These are phyloP conservation scores for Leccinum variicolor DNA, from an alignment of 768 basidiomycete species.

Conservation along the genomic window DNA sequence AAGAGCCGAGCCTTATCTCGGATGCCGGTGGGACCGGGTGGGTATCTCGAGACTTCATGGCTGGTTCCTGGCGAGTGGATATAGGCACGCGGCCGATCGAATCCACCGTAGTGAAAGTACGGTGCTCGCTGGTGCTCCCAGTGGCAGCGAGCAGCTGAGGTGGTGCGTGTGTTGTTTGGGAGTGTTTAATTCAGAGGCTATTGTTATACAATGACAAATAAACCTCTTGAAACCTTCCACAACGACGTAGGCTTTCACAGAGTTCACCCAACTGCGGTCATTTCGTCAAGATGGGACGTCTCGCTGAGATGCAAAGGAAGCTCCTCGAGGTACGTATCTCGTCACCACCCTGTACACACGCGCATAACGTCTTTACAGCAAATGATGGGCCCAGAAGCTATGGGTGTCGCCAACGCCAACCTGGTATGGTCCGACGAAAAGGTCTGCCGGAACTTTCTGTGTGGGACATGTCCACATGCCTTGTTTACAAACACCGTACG, in stretches of 20 bases:
- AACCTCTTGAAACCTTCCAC: conserved; percentile 11
- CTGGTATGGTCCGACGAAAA: conserved; percentile 94
- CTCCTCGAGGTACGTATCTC: conserved; percentile 63
- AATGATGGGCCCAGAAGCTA: conserved; percentile 99
- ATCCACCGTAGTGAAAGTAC: neutral
- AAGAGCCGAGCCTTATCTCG: conserved; percentile 9
- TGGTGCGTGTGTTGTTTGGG: conserved; percentile 20
- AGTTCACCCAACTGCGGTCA: conserved; percentile 5
- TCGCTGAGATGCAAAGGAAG: conserved; percentile 98
- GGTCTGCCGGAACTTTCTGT: conserved; percentile 97
- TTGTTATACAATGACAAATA: conserved; percentile 31
- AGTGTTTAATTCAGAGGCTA: conserved; percentile 23
- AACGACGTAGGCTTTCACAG: neutral
- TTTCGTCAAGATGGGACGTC: conserved; percentile 71
- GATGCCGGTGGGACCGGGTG: conserved; percentile 18
- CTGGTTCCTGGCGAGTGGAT: neutral
- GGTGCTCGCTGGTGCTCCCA: too few relatives aligned
- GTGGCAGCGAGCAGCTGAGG: too few relatives aligned
- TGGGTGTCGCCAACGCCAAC: conserved; percentile 93
- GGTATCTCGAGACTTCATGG: neutral
- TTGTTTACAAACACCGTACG: conserved; percentile 97
- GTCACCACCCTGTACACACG: neutral
- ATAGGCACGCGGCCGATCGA: neutral
- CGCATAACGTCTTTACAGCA: conserved; percentile 50
- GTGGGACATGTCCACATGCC: conserved; percentile 97